Evolutionary conservation across 163 green algal genomes (phyloP).

Genomic region (Scenedesmus sp.): DNA sequence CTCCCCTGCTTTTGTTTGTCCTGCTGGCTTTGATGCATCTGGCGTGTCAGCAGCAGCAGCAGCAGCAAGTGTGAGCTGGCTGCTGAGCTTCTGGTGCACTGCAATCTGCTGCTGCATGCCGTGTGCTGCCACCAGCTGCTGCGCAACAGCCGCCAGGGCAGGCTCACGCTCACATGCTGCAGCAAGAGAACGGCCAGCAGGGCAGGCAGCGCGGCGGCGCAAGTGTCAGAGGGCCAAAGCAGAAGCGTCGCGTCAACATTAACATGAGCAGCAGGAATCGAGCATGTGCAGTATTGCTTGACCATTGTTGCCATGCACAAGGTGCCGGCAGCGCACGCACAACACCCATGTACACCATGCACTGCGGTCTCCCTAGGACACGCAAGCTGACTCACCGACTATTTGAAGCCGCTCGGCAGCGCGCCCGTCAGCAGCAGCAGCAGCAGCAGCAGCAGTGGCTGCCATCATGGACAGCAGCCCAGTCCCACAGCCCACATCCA

Average conservation of each 20-base stretch:
- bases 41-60: not conserved
- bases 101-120: not conserved
- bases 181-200: not conserved
- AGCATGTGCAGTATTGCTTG: too few relatives aligned
- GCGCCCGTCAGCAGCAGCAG: too few relatives aligned
- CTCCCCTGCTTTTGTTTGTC: not conserved
- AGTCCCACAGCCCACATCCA: slow-evolving; percentile 91
- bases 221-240: not conserved
- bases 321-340: too few relatives aligned
- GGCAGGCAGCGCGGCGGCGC: not conserved
- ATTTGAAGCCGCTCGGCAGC: not conserved
- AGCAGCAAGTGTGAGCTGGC: slow-evolving; percentile 24
- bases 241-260: not conserved
- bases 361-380: too few relatives aligned
- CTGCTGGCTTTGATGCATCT: slow-evolving; percentile 11
- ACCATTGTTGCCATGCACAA: too few relatives aligned
- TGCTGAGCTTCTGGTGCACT: slow-evolving; percentile 54
- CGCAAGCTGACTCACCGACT: not conserved
- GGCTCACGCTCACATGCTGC: slow-evolving; percentile 60
- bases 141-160: slow-evolving; percentile 45
- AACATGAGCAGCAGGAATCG: too few relatives aligned
- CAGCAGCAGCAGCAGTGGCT: slow-evolving; percentile 64
- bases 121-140: slow-evolving; percentile 45
- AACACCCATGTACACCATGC: too few relatives aligned
- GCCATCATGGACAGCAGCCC: slow-evolving; percentile 90